Base-by-base conservation (phyloP, 495 filamentous ascomycete species). In the Chaetomium tenue region DNA sequence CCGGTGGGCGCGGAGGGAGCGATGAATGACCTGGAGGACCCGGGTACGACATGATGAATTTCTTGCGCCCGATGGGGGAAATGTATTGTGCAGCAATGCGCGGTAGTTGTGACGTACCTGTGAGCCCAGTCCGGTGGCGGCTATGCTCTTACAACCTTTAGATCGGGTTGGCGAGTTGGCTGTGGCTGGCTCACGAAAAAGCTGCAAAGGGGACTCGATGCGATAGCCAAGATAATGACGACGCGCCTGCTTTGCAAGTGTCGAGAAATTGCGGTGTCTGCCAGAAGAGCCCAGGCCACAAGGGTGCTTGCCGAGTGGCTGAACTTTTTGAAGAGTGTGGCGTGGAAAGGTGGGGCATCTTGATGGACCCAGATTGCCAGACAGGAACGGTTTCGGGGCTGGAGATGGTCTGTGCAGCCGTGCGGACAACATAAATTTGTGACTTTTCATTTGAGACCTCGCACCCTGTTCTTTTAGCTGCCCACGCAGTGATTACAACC, bases 31-130 rank as follows among this genome's bases (percentile, higher is more conserved):
- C 91, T 89, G 92, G 90, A 88, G 91, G 91, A 71, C 90, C 90
- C 72, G 91, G 89, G 83, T 92, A 92, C 77, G 92, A 88, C 92
- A 96, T 95, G 88, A 89, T 92, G 89, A 92, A 92, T 79, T 86
- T 83, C 77, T 78, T 82, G 81, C 79, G 82, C 52, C 52, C 76
- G 33, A 68, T 66, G 71, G 64, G 69, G 71, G 64, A 67, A 20
- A 44, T 57, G 22, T 11, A 22, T 18, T 40, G 8, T 18, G 55
- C 33, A 46, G 63, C 9, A 60, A 46, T 37, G 50, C 66, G 66
- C 59, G 69, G 70, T 65, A 65, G 71, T 66, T 68, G 58, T 25
- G 68, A 82, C 80, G 79, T 82, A 82, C 80, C 80, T 81, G 72
- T 73, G 77, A 77, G 77, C 71, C 73, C 62, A 63, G 62, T 68